Evolutionary conservation across 2,329 filamentous ascomycete genomes (phyloP), one percentile per base, ranked within the genome.

Genomic region (Tolypocladium tundrense): DNA sequence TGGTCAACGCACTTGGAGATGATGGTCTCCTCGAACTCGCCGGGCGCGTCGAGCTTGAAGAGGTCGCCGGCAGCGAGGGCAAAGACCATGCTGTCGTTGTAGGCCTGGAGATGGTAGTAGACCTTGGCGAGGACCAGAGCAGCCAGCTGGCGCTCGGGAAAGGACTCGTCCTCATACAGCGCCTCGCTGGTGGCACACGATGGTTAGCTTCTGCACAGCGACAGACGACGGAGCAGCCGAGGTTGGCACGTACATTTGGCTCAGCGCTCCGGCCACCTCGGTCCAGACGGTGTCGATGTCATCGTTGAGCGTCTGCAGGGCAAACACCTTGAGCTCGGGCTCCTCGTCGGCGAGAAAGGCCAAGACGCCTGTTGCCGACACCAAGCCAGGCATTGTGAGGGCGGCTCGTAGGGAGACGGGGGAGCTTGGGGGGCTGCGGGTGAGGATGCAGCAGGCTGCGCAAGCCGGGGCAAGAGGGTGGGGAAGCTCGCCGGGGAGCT

Each of bases 81-180:
- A 74, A 99, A 97, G 56, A 90, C 89, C 93, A 99, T 97, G 75
- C 93, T 97, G 78, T 99, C 94, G 72, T 97, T 94, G 79, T 99
- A 99, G 73, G 94, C 94, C 76, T 97, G 91, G 56, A 99, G 86
- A 72, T 99, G 94, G 72, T 97, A 99, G 79, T 97, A 99, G 65
- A 97, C 91, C 81, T 99, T 99, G 66, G 94, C 89, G 50, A 96
- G 88, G 57, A 99, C 91, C 54, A 99, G 82, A 57, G 94, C 94
- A 57, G 94, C 94, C 58, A 99, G 87, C 72, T 94, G 90, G 69
- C 93, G 90, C 73, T 99, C 89, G 54, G 92, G 89, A 69, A 99
- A 99, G 60, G 84, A 83, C 68, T 96, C 91, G 77, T 99, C 93
- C 81, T 99, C 94, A 75, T 96, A 99, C 55, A 99, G 85, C 57